A percentile compares a stretch with the other conserved stretches of the same genome.
These are phyloP conservation scores for Pleurotus platypus DNA, from an alignment of 768 basidiomycete species.

Conservation along the genomic window DNA sequence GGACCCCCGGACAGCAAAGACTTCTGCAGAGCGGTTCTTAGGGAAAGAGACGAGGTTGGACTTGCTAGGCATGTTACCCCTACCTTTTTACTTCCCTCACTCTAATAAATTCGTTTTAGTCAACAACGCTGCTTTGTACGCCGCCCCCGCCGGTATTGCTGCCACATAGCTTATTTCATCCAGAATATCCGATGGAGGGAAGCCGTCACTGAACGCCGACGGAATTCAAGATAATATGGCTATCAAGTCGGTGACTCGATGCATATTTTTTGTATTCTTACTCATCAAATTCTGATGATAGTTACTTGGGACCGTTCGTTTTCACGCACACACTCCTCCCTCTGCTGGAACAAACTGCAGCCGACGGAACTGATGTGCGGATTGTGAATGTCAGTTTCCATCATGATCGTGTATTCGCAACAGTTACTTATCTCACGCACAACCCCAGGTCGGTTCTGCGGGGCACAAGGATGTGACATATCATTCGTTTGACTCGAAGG, in stretches of 20 bases:
- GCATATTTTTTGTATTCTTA: background rate
- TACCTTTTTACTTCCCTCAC: no score
- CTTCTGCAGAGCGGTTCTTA: conserved; percentile 32
- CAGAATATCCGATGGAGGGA: conserved; percentile 4
- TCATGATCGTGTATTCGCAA: background rate
- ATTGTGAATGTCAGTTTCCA: conserved; percentile 15
- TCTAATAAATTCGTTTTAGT: conserved; percentile 10
- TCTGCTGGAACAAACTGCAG: conserved; percentile 16
- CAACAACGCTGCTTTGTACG: conserved; percentile 19
- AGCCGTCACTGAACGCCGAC: background rate
- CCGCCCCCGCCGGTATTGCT: background rate
- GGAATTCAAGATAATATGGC: conserved; percentile 15
- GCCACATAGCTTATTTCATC: background rate
- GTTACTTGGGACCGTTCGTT: conserved; percentile 19
- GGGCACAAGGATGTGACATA: conserved; percentile 14
- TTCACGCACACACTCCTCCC: conserved; percentile 19
- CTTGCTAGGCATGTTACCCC: conserved; percentile 29
- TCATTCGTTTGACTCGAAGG: conserved; percentile 16
- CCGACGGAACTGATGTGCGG: conserved; percentile 15
- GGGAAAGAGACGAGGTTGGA: conserved; percentile 38
- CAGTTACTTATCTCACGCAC: background rate
- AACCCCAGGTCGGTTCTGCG: conserved; percentile 28
- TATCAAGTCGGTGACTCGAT: conserved; percentile 13
- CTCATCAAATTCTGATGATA: background rate
- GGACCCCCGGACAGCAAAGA: conserved; percentile 29